Conservation (phyloP, 306 rosid species). For the Cucumis cinereus region DNA sequence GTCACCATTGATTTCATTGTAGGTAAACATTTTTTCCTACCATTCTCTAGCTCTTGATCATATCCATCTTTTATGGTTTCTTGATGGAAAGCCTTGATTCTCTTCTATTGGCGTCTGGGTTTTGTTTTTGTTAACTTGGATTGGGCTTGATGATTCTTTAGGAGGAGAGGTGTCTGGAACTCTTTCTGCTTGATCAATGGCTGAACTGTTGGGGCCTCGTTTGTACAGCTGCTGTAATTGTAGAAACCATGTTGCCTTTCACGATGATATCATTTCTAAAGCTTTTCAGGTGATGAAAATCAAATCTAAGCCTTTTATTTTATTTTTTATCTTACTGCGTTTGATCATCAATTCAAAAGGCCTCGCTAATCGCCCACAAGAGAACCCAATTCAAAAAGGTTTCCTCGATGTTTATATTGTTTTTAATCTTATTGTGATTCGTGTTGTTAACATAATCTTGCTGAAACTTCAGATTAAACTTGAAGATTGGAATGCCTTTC, state of each 20-base stretch:
- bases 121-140: background rate
- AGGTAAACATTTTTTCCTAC: slow-evolving; percentile 25
- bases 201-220: slow-evolving; percentile 80
- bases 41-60: background rate
- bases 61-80: background rate
- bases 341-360: background rate
- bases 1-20: slow-evolving; percentile 23
- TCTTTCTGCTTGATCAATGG: slow-evolving; percentile 38
- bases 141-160: background rate
- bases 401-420: background rate
- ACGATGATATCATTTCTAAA: slow-evolving; percentile 93
- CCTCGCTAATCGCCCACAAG: background rate
- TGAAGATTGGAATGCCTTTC: background rate
- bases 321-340: background rate
- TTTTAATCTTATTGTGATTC: background rate
- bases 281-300: slow-evolving; percentile 72
- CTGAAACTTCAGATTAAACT: background rate
- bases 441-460: background rate
- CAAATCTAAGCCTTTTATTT: background rate
- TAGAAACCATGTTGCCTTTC: slow-evolving; percentile 84
- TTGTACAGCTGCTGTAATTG: slow-evolving; percentile 92
- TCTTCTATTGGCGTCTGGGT: background rate
- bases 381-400: background rate
- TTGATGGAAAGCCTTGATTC: slow-evolving; percentile 7
- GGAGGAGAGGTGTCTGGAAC: slow-evolving; percentile 15